phyloP scores from a whole-genome alignment of 257 asterid genomes.

The Thymus mandschuricus region DNA sequence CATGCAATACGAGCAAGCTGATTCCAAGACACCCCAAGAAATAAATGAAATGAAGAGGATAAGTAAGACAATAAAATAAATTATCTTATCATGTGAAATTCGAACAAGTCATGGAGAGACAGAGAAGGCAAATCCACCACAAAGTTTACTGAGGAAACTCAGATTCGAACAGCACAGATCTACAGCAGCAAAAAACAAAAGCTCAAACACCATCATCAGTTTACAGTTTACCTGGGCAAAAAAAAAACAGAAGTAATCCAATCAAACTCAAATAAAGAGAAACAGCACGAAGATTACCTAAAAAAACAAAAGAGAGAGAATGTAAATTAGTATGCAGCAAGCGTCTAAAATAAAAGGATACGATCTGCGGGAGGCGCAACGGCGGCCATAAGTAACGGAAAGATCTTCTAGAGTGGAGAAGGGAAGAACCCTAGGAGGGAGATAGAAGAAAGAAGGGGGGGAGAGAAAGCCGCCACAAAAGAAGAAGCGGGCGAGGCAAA shows the following conservation, averaged over 20 bases:
- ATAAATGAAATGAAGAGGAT: neutral
- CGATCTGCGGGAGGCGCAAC: conserved; percentile 64
- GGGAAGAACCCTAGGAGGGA: conserved; percentile 15
- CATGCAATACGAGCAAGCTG: neutral
- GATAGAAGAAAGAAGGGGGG: neutral
- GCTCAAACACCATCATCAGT: neutral
- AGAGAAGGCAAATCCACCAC: neutral
- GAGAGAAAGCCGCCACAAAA: conserved; percentile 43
- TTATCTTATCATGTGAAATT: neutral
- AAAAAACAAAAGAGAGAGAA: neutral
- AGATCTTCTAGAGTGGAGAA: conserved; percentile 16
- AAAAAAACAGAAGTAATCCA: neutral
- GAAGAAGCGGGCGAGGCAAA: conserved; percentile 26
- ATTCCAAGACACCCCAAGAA: conserved; percentile 1
- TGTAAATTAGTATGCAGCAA: neutral
- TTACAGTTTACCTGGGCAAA: neutral
- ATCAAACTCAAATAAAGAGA: conserved; percentile 7
- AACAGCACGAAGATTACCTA: neutral
- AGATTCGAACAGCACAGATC: conserved; percentile 34
- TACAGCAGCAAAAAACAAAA: neutral
- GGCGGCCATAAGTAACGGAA: conserved; percentile 49
- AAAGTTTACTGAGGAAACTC: neutral
- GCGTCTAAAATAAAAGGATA: conserved; percentile 45
- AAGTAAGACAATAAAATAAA: neutral
- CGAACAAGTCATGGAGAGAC: neutral